Evolutionary conservation across 495 filamentous ascomycete species (phyloP).

Genomic region (Hypoxylon lienhwacheense): DNA sequence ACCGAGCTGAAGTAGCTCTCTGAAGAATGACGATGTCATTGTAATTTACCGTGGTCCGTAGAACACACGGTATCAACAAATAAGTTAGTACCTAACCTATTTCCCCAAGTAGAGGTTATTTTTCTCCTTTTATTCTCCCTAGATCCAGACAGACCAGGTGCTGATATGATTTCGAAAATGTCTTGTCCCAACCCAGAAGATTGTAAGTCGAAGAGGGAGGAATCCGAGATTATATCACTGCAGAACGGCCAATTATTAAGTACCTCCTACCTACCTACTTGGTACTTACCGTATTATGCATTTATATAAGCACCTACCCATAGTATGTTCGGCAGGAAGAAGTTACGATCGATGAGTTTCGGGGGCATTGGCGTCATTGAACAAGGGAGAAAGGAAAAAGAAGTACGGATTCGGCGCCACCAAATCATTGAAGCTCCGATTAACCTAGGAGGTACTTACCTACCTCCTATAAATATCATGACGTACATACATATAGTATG

Average conservation of each 20-base stretch:
- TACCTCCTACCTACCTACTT: too few species aligned
- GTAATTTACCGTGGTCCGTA: neutral
- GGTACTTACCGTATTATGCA: too few species aligned
- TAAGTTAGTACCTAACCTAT: neutral
- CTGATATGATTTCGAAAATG: too few species aligned
- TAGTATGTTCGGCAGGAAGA: too few species aligned
- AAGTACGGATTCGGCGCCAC: neutral
- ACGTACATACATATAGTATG: too few species aligned
- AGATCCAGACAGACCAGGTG: too few species aligned
- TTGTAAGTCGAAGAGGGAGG: too few species aligned
- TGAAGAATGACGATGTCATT: slow-evolving; percentile 24
- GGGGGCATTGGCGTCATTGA: slow-evolving; percentile 19
- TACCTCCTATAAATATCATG: too few species aligned
- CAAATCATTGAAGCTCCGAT: slow-evolving; percentile 4
- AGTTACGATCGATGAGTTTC: neutral
- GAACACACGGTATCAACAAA: neutral
- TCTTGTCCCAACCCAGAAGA: too few species aligned
- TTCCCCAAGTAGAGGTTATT: neutral
- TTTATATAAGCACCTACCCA: too few species aligned
- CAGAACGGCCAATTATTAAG: too few species aligned
- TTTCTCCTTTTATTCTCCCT: slow-evolving; percentile 1
- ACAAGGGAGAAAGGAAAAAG: neutral
- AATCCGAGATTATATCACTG: too few species aligned
- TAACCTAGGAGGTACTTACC: neutral
- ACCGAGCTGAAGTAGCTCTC: slow-evolving; percentile 21